These are phyloP conservation scores for Styphnolobium japonicum DNA, from an alignment of 306 rosid species.

Conservation along the genomic window DNA sequence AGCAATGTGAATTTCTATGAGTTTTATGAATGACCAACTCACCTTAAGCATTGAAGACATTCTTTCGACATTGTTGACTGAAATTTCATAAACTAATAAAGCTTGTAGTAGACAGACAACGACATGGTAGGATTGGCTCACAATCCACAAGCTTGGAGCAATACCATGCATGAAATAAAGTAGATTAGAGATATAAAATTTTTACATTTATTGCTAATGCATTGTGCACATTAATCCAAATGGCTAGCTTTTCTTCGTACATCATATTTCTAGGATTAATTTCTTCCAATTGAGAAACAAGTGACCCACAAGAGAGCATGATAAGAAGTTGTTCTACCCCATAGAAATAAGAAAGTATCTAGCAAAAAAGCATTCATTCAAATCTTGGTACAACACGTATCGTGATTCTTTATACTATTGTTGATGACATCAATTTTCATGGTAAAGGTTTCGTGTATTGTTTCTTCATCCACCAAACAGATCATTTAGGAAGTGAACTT, in stretches of 20 bases:
- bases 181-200: conserved; percentile 4
- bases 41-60: conserved; percentile 80
- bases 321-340: not conserved
- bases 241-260: conserved; percentile 87
- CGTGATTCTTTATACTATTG: not conserved
- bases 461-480: conserved; percentile 15
- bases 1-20: not conserved
- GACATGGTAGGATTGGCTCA: not conserved
- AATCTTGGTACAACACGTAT: not conserved
- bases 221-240: conserved; percentile 95
- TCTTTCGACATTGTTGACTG: conserved; percentile 72
- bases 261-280: conserved; percentile 70
- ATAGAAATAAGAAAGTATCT: not conserved
- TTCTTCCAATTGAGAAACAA: conserved; percentile 66
- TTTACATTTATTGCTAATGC: conserved; percentile 92
- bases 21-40: conserved; percentile 19
- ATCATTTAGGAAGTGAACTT: not conserved
- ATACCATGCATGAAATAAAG: not conserved
- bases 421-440: not conserved
- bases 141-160: too few relatives aligned
- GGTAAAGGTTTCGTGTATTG: not conserved
- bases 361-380: not conserved
- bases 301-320: conserved; percentile 52
- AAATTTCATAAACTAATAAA: conserved; percentile 72
- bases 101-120: conserved; percentile 58